These are phyloP conservation scores for Flaveria trinervia DNA, from an alignment of 129 eudicot genomes.

Conservation along the genomic window DNA sequence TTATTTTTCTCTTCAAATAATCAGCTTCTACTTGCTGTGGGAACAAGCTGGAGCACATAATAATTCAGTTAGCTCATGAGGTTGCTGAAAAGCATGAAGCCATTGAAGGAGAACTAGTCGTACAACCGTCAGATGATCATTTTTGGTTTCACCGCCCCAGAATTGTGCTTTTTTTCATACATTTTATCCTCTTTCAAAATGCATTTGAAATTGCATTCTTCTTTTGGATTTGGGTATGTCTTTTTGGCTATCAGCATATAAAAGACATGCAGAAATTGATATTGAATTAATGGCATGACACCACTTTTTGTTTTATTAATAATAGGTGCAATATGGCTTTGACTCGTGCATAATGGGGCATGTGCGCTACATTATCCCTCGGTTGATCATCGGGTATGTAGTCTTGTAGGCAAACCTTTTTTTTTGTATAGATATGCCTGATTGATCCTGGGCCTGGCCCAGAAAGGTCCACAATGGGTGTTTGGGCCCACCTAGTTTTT, in stretches of 20 bases:
- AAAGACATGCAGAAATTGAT: neutral
- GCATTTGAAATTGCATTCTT: constrained; percentile 75
- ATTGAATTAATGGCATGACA: neutral
- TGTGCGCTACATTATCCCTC: constrained; percentile 59
- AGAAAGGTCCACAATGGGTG: too few species aligned
- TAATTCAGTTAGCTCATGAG: constrained; percentile 58
- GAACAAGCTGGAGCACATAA: constrained; percentile 74
- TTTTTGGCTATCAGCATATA: neutral
- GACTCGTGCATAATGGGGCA: constrained; percentile 86
- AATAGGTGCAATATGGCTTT: constrained; percentile 59
- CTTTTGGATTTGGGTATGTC: constrained; percentile 71
- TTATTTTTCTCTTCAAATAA: neutral
- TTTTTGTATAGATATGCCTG: neutral
- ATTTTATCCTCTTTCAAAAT: constrained; percentile 66
- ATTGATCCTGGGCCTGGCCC: neutral
- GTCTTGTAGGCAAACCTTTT: neutral
- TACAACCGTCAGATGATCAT: constrained; percentile 71
- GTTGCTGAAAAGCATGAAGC: constrained; percentile 69
- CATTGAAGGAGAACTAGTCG: constrained; percentile 55
- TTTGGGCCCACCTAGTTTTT: neutral
- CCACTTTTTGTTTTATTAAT: neutral
- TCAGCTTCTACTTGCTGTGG: constrained; percentile 72
- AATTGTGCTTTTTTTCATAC: constrained; percentile 62
- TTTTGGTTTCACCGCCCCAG: constrained; percentile 75
- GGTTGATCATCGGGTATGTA: constrained; percentile 71